phyloP scores from a whole-genome alignment of 2,329 filamentous ascomycete species.

The Huntiella abstrusa region DNA sequence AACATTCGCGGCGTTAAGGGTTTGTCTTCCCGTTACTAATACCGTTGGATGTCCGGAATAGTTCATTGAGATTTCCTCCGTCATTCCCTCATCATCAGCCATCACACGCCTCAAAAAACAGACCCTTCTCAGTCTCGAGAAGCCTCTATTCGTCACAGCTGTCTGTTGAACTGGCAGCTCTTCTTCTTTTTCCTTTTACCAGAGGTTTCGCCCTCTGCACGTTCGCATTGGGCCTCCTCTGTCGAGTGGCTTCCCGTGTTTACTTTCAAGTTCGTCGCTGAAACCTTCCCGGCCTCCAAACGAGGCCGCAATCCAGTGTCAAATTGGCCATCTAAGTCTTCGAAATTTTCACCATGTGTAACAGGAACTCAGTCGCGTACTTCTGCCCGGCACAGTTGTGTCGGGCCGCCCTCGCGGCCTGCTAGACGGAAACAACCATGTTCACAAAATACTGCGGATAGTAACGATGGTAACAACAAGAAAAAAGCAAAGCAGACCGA shows the following conservation, averaged over 20 bases:
- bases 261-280: slow-evolving; percentile 7
- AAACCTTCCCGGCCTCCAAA: slow-evolving; percentile 4
- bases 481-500: not conserved
- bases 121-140: not conserved
- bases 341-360: not conserved
- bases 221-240: slow-evolving; percentile 6
- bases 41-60: not conserved
- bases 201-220: slow-evolving; percentile 10
- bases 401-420: not conserved
- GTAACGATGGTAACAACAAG: not conserved
- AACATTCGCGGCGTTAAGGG: too few relatives aligned
- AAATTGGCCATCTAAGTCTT: slow-evolving; percentile 1
- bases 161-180: not conserved
- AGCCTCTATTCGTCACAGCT: not conserved
- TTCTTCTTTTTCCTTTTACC: not conserved
- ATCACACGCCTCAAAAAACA: slow-evolving; percentile 6
- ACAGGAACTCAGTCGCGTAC: not conserved
- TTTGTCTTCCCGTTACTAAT: not conserved
- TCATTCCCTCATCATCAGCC: slow-evolving; percentile 3
- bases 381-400: slow-evolving; percentile 4
- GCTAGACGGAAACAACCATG: not conserved
- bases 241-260: slow-evolving; percentile 7
- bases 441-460: not conserved
- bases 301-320: slow-evolving; percentile 9
- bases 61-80: not conserved